Evolutionary conservation across 108 stramenopile species (phyloP), one percentile per base, ranked within the genome.

Genomic region (Nitzschia sp.): DNA sequence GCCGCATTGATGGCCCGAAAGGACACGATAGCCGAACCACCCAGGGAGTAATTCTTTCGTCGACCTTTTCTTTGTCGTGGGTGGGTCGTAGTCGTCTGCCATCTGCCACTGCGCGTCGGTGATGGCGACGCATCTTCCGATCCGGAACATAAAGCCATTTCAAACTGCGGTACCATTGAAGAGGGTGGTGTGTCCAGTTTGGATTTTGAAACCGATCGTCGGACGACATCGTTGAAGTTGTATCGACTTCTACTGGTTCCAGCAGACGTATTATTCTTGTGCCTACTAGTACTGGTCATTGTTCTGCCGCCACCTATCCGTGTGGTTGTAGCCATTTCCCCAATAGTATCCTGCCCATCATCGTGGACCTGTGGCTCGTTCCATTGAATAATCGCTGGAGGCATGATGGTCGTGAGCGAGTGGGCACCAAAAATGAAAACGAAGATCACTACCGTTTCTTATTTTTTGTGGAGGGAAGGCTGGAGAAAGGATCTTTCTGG

Each of bases 311-410:
- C n/a, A n/a, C n/a, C n/a, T n/a, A n/a, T n/a, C n/a, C n/a, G n/a
- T n/a, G n/a, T n/a, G n/a, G n/a, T n/a, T n/a, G n/a, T n/a, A n/a
- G n/a, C n/a, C n/a, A n/a, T n/a, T n/a, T n/a, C n/a, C n/a, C n/a
- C n/a, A 8, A 23, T 8, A 15, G 55, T 31, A 56, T 56, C 8
- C 9, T 29, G 5, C 5, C n/a, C 50, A 25, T 29, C 55, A 15
- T 56, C 55, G 5, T 56, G 55, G 15, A 56, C 55, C 11, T 28
- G 55, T 3, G 55, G 55, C 29, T 31, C 31, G 5, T 25, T 5
- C 55, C 55, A 56, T 56, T 56, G 55, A 8, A 32, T 29, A 56
- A 16, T 56, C n/a, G 55, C 55, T 9, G 55, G 55, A 21, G 55
- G 30, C 55, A 56, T 56, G 38, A 6, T 41, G 38, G 13, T 41